Conservation (phyloP, 345 rosid genomes). For the Kandelia obovata region DNA sequence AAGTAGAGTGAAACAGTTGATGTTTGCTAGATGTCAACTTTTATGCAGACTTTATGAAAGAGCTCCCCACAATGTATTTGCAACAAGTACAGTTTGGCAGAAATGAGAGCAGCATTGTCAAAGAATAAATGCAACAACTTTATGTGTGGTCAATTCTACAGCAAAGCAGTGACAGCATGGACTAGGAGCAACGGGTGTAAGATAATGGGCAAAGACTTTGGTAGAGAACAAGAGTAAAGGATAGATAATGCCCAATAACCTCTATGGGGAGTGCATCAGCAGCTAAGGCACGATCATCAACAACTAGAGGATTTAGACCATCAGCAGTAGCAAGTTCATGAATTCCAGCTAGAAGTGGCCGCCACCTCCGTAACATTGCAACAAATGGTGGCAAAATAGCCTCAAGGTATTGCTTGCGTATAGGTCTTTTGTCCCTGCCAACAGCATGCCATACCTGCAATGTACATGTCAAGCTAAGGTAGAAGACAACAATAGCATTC, state of each 20-base stretch:
- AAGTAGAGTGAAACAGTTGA: background rate
- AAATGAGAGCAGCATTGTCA: background rate
- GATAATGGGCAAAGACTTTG: background rate
- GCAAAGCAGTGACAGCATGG: background rate
- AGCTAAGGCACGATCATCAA: slow-evolving; percentile 93
- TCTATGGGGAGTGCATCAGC: slow-evolving; percentile 87
- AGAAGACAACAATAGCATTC: slow-evolving; percentile 17
- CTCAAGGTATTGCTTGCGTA: slow-evolving; percentile 91
- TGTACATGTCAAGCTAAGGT: slow-evolving; percentile 17
- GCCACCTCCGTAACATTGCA: slow-evolving; percentile 96
- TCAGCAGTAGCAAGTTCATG: slow-evolving; percentile 97
- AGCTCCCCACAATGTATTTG: background rate
- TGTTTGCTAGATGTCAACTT: background rate
- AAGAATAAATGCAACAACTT: background rate
- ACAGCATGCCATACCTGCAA: slow-evolving; percentile 96
- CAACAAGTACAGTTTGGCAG: background rate
- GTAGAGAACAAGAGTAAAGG: slow-evolving; percentile 2
- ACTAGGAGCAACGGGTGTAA: too few species aligned
- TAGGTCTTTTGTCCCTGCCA: slow-evolving; percentile 73
- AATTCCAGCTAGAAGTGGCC: slow-evolving; percentile 93
- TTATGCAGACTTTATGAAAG: background rate
- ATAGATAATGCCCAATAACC: slow-evolving; percentile 45
- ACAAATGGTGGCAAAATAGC: slow-evolving; percentile 94
- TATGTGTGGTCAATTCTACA: too few species aligned
- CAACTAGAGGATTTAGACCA: slow-evolving; percentile 92